Evolutionary conservation across 163 green algal species (phyloP).

Genomic region (Scenedesmus sp.): DNA sequence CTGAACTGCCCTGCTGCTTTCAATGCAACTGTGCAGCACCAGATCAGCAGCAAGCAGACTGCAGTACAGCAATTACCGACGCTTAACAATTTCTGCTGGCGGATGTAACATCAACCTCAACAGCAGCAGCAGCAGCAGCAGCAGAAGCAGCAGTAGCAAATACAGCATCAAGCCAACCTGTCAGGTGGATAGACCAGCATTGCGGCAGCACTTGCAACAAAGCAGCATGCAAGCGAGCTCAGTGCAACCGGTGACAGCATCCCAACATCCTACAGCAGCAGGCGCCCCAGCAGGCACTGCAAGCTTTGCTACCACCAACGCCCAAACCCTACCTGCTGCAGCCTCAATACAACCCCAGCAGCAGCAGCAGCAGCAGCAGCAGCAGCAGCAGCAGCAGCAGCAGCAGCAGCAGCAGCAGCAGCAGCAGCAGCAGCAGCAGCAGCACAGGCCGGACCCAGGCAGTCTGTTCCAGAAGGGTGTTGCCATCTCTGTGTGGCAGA

Average conservation of each 20-base stretch:
- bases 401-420: background rate
- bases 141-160: constrained; percentile 3
- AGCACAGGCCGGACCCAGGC: background rate
- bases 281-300: background rate
- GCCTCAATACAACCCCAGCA: background rate
- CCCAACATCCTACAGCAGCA: background rate
- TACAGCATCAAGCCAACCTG: background rate
- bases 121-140: constrained; percentile 1
- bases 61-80: background rate
- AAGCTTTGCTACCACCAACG: background rate
- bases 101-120: too few relatives aligned
- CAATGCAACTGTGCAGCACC: background rate
- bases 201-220: background rate
- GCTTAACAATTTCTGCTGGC: background rate
- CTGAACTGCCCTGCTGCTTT: background rate
- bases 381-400: background rate
- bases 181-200: background rate
- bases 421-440: constrained; percentile 7
- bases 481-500: constrained; percentile 55
- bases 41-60: background rate
- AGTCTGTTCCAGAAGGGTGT: constrained; percentile 54
- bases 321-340: background rate
- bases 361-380: constrained; percentile 4
- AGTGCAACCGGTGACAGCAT: too few relatives aligned
- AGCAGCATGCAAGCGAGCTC: background rate